Base-by-base conservation (phyloP, 192 early-diverging fungal species). In the Coemansia sp. region DNA sequence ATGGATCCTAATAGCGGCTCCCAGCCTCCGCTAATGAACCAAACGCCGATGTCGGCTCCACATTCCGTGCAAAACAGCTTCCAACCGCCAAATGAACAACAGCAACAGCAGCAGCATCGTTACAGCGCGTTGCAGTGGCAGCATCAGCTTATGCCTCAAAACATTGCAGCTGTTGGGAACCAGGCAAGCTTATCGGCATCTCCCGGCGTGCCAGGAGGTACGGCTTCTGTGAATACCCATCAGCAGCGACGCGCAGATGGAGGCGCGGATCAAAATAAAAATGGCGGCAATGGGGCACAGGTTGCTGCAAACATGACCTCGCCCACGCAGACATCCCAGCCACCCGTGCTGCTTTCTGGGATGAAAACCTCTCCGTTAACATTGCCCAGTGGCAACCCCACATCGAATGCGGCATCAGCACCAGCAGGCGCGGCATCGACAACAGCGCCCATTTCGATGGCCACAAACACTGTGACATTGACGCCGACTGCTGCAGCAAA, bases 401-500 rank as follows among this genome's bases (percentile, higher is more conserved):
- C 11, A 6, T 42, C 13, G 39, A 16, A 10, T 42, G 13, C 39
- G 2, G 39, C 39, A 2, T 42, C 39, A 14, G 39, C 39, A 16
- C 11, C 39, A 16, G 39, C 14, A 32, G n/a, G n/a, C 9, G 32
- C 32, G 4, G 13, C 39, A 9, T 6, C 39, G 11, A 10, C 39
- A 16, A 10, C 39, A 16, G 39, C 11, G 8, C 39, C 39, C 11
- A 42, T 42, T 14, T 42, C 39, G 39, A 42, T 42, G 39, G 27
- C 51, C 10, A 8, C 51, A 29, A 25, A 9, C 25, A 0, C 51
- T 14, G 24, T 7, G 27, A 18, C 51, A 1, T 53, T 25, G 5
- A 6, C 55, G 3, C 0, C 47, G 27, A 25, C 71, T 42, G 25
- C 73, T 13, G 45, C 72, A 10, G n/a, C 61, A 16, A 22, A 1